These are phyloP conservation scores for Cordyceps farinosa DNA, from an alignment of 2,329 filamentous ascomycete species.

Conservation along the genomic window DNA sequence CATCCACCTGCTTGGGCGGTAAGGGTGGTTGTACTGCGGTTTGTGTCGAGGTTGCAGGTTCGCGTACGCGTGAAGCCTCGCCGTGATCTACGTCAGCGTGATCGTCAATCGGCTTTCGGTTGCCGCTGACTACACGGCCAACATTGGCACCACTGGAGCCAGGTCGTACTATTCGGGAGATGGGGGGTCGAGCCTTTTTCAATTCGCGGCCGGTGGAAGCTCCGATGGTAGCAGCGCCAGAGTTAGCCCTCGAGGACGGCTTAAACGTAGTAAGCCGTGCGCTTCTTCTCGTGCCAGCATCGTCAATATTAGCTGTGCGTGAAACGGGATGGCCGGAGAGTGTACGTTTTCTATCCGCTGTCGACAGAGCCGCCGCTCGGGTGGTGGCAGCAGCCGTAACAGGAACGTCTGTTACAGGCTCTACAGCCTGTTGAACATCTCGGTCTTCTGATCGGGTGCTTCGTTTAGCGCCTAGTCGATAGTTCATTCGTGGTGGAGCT, in stretches of 20 bases:
- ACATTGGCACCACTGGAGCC: conserved; percentile 66
- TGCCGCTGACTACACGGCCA: conserved; percentile 84
- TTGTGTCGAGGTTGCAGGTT: conserved; percentile 37
- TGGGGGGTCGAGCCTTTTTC: conserved; percentile 77
- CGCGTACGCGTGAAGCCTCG: conserved; percentile 50
- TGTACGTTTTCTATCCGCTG: conserved; percentile 76
- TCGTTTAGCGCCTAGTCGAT: conserved; percentile 47
- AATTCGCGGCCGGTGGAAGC: conserved; percentile 63
- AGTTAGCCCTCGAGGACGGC: conserved; percentile 63
- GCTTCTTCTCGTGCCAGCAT: conserved; percentile 63
- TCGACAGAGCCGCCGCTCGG: conserved; percentile 37
- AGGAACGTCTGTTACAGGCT: conserved; percentile 41
- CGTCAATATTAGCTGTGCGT: conserved; percentile 50
- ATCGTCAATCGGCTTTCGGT: conserved; percentile 70
- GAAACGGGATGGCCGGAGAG: conserved; percentile 77
- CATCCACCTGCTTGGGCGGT: conserved; percentile 27
- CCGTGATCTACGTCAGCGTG: conserved; percentile 67
- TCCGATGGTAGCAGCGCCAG: conserved; percentile 54
- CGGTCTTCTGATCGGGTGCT: conserved; percentile 37
- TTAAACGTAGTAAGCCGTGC: conserved; percentile 68
- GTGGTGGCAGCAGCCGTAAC: conserved; percentile 34
- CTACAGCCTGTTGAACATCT: conserved; percentile 32
- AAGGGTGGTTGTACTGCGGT: conserved; percentile 37
- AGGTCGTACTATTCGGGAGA: conserved; percentile 63
- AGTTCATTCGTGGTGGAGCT: conserved; percentile 61